Conservation (phyloP, 257 asterid genomes). For the Scutellaria minor region DNA sequence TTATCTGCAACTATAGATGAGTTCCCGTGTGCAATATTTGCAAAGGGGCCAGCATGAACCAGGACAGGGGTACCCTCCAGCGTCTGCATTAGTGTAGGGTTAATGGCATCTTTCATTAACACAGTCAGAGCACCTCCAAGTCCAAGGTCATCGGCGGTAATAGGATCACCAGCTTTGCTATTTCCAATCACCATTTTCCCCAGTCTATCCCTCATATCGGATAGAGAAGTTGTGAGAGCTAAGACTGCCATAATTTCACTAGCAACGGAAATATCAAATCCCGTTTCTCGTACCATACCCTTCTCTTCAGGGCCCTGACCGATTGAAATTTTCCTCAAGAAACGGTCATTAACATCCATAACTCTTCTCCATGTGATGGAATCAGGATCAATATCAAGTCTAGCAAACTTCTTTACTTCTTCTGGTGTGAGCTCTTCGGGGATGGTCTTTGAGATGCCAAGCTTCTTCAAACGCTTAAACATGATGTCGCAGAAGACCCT, state of each 20-base stretch:
- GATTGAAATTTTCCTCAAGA: slow-evolving; percentile 81
- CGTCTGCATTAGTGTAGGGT: slow-evolving; percentile 96
- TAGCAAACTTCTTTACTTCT: slow-evolving; percentile 79
- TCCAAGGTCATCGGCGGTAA: slow-evolving; percentile 97
- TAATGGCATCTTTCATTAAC: slow-evolving; percentile 93
- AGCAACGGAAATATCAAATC: slow-evolving; percentile 92
- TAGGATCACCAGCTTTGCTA: slow-evolving; percentile 91
- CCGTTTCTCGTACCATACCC: slow-evolving; percentile 96
- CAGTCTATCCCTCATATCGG: slow-evolving; percentile 96
- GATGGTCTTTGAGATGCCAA: slow-evolving; percentile 75
- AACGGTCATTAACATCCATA: slow-evolving; percentile 94
- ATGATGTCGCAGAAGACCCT: slow-evolving; percentile 73
- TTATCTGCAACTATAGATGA: slow-evolving; percentile 94
- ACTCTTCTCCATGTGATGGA: slow-evolving; percentile 98
- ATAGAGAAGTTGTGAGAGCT: slow-evolving; percentile 87
- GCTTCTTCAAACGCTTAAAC: slow-evolving; percentile 81
- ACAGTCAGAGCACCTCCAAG: slow-evolving; percentile 96
- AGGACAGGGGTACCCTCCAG: slow-evolving; percentile 97
- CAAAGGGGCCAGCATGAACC: slow-evolving; percentile 97
- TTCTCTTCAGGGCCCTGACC: slow-evolving; percentile 99
- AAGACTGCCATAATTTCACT: slow-evolving; percentile 99
- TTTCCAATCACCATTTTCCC: slow-evolving; percentile 98
- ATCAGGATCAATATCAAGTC: slow-evolving; percentile 88
- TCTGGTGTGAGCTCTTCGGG: slow-evolving; percentile 93
- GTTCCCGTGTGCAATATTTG: slow-evolving; percentile 97